phyloP scores from a whole-genome alignment of 768 basidiomycete genomes.

The Boletellus ananiceps region DNA sequence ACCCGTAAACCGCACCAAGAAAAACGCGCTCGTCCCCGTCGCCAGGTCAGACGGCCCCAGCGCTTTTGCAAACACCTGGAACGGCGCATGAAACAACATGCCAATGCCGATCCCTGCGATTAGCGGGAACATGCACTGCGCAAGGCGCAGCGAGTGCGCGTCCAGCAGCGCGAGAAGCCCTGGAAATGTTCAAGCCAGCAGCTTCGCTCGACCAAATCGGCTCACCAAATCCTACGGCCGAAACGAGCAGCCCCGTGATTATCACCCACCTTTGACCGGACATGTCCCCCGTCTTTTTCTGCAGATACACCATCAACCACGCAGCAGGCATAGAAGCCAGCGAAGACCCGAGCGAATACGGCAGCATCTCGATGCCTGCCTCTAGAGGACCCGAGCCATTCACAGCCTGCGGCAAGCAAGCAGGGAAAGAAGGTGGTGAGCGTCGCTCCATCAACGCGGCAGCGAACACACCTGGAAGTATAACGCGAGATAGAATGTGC shows the following conservation, averaged over 20 bases:
- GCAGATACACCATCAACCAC: constrained; percentile 73
- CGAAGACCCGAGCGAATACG: constrained; percentile 83
- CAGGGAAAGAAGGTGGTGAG: neutral
- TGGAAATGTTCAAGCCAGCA: constrained; percentile 25
- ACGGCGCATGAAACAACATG: constrained; percentile 82
- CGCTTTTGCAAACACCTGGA: constrained; percentile 70
- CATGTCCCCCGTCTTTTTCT: constrained; percentile 51
- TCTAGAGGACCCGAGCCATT: constrained; percentile 64
- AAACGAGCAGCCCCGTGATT: constrained; percentile 55
- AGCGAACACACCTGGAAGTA: constrained; percentile 64
- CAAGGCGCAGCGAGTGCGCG: constrained; percentile 40
- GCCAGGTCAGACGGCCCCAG: constrained; percentile 65
- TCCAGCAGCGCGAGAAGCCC: constrained; percentile 65
- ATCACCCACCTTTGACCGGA: constrained; percentile 65
- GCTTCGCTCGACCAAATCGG: neutral
- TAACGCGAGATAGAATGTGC: constrained; percentile 81
- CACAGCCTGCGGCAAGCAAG: constrained; percentile 47
- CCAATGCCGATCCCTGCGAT: constrained; percentile 76
- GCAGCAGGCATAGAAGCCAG: constrained; percentile 81
- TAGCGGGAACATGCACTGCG: constrained; percentile 58
- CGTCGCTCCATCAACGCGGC: neutral
- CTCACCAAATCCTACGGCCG: constrained; percentile 72
- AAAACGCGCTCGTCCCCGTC: constrained; percentile 80
- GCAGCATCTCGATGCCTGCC: constrained; percentile 71
- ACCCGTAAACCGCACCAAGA: constrained; percentile 82